A percentile compares a stretch with the other conserved stretches of the same genome.
phyloP scores from a whole-genome alignment of 2,329 filamentous ascomycete genomes.

The Pyrenophora seminiperda region DNA sequence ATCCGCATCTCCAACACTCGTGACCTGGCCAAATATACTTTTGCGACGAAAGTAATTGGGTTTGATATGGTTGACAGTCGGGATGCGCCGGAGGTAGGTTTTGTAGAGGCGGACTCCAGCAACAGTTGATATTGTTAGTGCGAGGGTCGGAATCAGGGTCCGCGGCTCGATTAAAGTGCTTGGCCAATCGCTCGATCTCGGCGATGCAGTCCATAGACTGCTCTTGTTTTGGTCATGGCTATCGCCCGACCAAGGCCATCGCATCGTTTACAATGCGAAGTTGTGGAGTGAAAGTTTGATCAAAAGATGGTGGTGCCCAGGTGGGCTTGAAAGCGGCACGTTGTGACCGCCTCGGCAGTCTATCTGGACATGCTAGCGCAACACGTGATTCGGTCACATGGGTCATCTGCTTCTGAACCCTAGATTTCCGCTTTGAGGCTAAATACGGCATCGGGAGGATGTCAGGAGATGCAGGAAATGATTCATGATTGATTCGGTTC shows the following conservation, averaged over 20 bases:
- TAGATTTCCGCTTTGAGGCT: too few species aligned
- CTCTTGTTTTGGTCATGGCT: conserved; percentile 38
- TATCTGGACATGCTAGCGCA: too few species aligned
- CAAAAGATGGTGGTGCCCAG: conserved; percentile 2
- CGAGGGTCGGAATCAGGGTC: conserved; percentile 59
- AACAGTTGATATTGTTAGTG: conserved; percentile 62
- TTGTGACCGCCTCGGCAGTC: not conserved
- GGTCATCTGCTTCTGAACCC: too few species aligned
- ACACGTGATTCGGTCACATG: not conserved
- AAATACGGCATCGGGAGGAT: too few species aligned
- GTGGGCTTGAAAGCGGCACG: conserved; percentile 1
- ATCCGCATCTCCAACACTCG: conserved; percentile 94
- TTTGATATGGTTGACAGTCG: conserved; percentile 74
- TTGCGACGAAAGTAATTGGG: conserved; percentile 75
- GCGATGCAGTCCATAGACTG: conserved; percentile 31
- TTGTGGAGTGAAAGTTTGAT: conserved; percentile 14
- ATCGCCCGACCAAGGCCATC: conserved; percentile 49
- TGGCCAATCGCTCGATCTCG: conserved; percentile 54
- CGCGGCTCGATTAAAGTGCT: conserved; percentile 61
- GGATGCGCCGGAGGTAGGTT: conserved; percentile 79
- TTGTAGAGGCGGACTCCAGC: conserved; percentile 66
- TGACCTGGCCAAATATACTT: conserved; percentile 83
- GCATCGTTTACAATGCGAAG: conserved; percentile 45
- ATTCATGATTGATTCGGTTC: too few species aligned
- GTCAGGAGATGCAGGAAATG: too few species aligned